Evolutionary conservation across 331 rosid species (phyloP).

Genomic region (Telfairia occidentalis): DNA sequence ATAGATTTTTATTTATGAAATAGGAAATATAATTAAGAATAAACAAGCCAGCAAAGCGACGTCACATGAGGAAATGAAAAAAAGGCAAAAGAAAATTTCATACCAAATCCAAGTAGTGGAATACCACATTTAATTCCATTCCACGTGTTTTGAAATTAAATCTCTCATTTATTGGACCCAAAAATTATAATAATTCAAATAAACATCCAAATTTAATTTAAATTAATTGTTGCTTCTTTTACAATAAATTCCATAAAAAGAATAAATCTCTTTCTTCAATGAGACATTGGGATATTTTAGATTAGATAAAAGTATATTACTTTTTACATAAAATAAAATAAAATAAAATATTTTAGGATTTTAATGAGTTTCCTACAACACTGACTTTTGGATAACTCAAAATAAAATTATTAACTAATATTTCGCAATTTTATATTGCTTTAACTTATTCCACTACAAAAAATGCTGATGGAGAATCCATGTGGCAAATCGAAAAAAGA

Average conservation of each 20-base stretch:
- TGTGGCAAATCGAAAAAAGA: neutral
- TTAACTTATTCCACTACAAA: conserved; percentile 3
- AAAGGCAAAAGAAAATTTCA: neutral
- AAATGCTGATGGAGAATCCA: neutral
- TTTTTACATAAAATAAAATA: neutral
- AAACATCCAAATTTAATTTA: neutral
- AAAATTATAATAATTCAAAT: neutral
- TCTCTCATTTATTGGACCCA: neutral
- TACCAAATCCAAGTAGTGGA: conserved; percentile 1
- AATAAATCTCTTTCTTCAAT: neutral
- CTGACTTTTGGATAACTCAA: neutral
- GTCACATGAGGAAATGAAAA: neutral
- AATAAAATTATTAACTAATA: neutral
- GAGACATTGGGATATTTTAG: neutral
- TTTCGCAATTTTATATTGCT: neutral
- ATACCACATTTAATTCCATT: neutral
- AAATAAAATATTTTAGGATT: neutral
- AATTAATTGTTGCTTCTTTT: conserved; percentile 4
- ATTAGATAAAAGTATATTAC: neutral
- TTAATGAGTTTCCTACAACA: neutral
- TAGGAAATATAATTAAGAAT: neutral
- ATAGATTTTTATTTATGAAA: neutral
- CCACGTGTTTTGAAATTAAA: neutral
- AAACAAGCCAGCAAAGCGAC: neutral
- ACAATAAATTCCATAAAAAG: neutral